Base-by-base conservation (phyloP, 495 filamentous ascomycete species). In the Aspergillus carlsbadensis region DNA sequence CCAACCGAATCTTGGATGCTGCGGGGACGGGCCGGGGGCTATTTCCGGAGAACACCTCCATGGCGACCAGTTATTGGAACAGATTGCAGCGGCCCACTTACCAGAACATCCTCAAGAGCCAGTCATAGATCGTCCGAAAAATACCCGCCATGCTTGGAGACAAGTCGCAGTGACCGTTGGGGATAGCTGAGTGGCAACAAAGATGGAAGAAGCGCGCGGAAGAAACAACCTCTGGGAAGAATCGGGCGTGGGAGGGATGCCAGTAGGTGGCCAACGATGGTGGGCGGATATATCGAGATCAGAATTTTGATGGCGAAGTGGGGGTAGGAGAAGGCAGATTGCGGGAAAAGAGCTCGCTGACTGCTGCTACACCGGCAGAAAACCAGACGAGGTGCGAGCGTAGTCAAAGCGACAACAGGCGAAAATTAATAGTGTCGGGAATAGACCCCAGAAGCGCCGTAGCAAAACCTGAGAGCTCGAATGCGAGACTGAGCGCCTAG, bases 51-150 rank as follows among this genome's bases (percentile, higher is more conserved):
- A 47, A 61, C 43, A 46, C 42, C 37, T 52, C 54, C 14, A 62
- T 49, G 54, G 31, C 55, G 57, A 59, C 57, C 45, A 62, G 46
- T 65, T 44, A 52, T 58, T 58, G 58, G 60, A 64, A 64, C 55
- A 29, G 26, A 29, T 29, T 29, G 8, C 26, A 24, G 62, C 58
- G 72, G 72, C 68, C 69, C 73, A 86, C 92, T 84, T 80, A 98
- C 94, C 94, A 98, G 77, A 98, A 98, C 62, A 96, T 87, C 80
- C 92, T 86, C 75, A 98, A 75, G 70, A 98, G 81, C 91, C 91
- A 97, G 85, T 98, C 93, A 84, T 97, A 98, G 73, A 98, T 88
- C 76, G 83, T 83, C 58, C 88, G 89, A 77, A 98, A 96, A 72
- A 96, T 77, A 65, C 89, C 88, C 54, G 90, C 87, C 89, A 92